Evolutionary conservation across 345 rosid genomes (phyloP).

Genomic region (Citrus medica): DNA sequence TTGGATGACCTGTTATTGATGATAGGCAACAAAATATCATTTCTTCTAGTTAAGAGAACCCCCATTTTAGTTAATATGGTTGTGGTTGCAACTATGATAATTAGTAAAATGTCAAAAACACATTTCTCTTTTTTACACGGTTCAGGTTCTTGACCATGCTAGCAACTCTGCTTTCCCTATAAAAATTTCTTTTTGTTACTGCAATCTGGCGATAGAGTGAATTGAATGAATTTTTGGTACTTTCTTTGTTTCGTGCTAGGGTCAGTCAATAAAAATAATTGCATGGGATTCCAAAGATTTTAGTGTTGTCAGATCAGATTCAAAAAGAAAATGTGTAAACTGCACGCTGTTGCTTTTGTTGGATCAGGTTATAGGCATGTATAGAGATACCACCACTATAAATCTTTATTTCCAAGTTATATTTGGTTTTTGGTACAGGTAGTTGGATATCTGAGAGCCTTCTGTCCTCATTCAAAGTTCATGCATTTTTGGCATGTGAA

Average conservation of each 20-base stretch:
- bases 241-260: too few species aligned
- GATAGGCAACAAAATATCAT: too few species aligned
- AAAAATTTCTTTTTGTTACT: neutral
- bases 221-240: neutral
- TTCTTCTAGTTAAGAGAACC: too few species aligned
- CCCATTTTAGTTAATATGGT: neutral
- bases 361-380: too few species aligned
- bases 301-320: neutral
- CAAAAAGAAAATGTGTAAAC: neutral
- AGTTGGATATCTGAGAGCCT: too few species aligned
- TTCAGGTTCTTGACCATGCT: neutral
- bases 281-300: neutral
- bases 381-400: too few species aligned
- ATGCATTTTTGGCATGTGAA: too few species aligned
- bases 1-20: too few species aligned
- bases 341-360: neutral
- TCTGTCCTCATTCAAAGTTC: too few species aligned
- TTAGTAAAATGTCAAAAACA: neutral
- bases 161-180: neutral
- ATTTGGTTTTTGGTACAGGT: too few species aligned
- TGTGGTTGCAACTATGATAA: neutral
- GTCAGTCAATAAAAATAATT: neutral
- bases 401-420: too few species aligned
- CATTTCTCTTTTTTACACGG: neutral
- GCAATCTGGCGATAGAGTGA: neutral